These are phyloP conservation scores for Chrysopogon serrulatus DNA, from an alignment of 176 grass and related monocot species.

Conservation along the genomic window DNA sequence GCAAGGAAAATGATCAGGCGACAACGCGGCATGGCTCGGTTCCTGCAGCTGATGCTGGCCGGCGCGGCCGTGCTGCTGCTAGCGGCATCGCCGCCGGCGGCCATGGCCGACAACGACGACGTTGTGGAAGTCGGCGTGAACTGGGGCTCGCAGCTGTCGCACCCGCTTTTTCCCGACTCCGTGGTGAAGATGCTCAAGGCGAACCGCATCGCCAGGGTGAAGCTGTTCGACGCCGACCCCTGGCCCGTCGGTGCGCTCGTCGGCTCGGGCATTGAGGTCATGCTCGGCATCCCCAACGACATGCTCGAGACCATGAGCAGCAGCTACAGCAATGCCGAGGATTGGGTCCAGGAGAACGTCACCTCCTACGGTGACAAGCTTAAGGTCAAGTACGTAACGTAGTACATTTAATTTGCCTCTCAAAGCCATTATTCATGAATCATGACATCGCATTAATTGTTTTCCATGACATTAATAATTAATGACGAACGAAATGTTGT, in stretches of 20 bases:
- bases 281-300: constrained; percentile 77
- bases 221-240: constrained; percentile 72
- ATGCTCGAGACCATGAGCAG: constrained; percentile 54
- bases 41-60: constrained; percentile 32
- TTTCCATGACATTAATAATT: too few species aligned
- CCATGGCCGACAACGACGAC: not conserved
- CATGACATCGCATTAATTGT: not conserved
- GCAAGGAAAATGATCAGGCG: not conserved
- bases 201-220: constrained; percentile 61
- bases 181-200: constrained; percentile 71
- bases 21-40: constrained; percentile 17
- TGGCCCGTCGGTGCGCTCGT: constrained; percentile 61
- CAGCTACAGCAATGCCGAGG: constrained; percentile 53
- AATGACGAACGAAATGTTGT: not conserved
- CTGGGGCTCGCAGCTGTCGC: constrained; percentile 76
- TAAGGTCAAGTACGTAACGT: constrained; percentile 46
- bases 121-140: constrained; percentile 55
- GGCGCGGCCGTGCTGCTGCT: constrained; percentile 27
- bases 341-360: constrained; percentile 78
- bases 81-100: not conserved
- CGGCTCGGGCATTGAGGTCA: constrained; percentile 68
- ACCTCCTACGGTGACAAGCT: constrained; percentile 50
- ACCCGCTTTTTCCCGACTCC: constrained; percentile 39
- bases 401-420: not conserved
- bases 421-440: not conserved